Percentiles rank a stretch among this genome's conserved stretches.
phyloP scores from a whole-genome alignment of 768 basidiomycete species.

The Mycena olivaceomarginata region DNA sequence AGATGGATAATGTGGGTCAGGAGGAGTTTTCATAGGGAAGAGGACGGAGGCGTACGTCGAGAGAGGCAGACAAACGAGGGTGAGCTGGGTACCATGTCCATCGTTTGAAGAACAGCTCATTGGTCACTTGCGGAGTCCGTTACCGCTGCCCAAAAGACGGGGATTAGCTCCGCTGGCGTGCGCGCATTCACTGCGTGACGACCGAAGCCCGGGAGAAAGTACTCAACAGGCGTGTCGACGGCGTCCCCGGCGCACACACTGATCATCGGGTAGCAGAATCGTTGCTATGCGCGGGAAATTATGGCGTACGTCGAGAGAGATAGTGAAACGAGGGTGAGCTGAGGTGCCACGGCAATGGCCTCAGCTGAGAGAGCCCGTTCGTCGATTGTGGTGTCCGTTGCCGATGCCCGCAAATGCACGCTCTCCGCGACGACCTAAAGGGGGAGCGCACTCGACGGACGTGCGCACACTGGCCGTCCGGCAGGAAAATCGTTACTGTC shows the following conservation, averaged over 20 bases:
- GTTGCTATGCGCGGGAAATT: background rate
- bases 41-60: background rate
- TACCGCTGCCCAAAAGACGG: background rate
- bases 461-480: background rate
- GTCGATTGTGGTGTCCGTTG: too few relatives aligned
- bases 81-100: background rate
- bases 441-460: too few relatives aligned
- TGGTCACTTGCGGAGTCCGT: background rate
- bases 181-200: background rate
- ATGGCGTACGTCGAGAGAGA: too few relatives aligned
- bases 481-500: background rate
- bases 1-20: background rate
- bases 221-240: background rate
- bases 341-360: too few relatives aligned
- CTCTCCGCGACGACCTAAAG: too few relatives aligned
- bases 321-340: too few relatives aligned
- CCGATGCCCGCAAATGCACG: too few relatives aligned
- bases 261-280: background rate
- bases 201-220: background rate
- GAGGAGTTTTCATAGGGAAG: background rate
- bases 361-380: too few relatives aligned
- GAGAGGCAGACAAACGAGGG: background rate
- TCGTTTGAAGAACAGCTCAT: background rate
- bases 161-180: background rate
- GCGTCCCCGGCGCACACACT: background rate